Evolutionary conservation across 2,329 filamentous ascomycete species (phyloP).

Genomic region (Colletotrichum lentis): DNA sequence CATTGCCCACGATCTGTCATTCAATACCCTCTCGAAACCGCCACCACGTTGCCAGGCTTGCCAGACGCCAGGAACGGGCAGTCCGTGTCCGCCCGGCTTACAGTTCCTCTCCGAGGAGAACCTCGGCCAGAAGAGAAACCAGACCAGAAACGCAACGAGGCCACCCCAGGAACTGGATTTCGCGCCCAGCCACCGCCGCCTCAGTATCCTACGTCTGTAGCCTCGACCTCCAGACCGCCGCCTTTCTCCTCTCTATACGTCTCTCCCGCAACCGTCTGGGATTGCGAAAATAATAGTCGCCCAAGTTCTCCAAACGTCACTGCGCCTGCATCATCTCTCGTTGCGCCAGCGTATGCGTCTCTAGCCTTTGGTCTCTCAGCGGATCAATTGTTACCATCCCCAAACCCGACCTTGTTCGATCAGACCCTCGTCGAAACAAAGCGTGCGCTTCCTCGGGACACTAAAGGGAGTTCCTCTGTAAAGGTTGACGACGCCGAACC

Average conservation of each 20-base stretch:
- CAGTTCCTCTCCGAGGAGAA: conserved; percentile 17
- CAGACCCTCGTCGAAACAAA: conserved; percentile 78
- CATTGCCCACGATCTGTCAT: conserved; percentile 9
- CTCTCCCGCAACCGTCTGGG: conserved; percentile 49
- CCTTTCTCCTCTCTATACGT: conserved; percentile 69
- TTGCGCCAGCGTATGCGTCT: conserved; percentile 66
- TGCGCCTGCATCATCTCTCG: conserved; percentile 34
- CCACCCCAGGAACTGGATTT: conserved; percentile 36
- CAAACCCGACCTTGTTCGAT: conserved; percentile 52
- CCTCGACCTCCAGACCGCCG: conserved; percentile 62
- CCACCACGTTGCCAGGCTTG: conserved; percentile 60
- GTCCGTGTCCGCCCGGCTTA: conserved; percentile 53
- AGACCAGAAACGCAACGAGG: conserved; percentile 1
- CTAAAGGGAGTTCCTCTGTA: conserved; percentile 76
- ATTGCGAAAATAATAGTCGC: conserved; percentile 46
- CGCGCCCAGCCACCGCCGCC: conserved; percentile 64
- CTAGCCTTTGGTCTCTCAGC: conserved; percentile 51
- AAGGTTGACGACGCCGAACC: conserved; percentile 89
- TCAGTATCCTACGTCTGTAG: conserved; percentile 65
- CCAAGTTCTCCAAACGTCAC: conserved; percentile 33
- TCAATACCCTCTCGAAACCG: conserved; percentile 37
- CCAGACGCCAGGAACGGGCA: conserved; percentile 56
- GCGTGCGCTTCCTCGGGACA: conserved; percentile 81
- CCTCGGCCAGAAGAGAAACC: conserved; percentile 36
- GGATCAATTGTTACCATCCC: conserved; percentile 42